These are phyloP conservation scores for Calonectria multiphialidica DNA, from an alignment of 2,329 filamentous ascomycete species.

Conservation along the genomic window DNA sequence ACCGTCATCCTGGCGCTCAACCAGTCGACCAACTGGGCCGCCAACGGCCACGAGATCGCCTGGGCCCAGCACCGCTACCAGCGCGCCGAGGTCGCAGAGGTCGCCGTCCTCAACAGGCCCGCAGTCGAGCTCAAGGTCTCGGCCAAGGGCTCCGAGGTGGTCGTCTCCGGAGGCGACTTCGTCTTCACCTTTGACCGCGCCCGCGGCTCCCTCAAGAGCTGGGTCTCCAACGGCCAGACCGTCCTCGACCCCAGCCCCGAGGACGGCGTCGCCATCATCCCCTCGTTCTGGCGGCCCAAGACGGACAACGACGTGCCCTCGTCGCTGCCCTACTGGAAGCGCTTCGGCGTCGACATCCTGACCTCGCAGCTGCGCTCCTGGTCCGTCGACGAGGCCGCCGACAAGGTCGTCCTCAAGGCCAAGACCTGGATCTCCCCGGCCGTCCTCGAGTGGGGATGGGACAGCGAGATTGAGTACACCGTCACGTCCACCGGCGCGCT, in stretches of 20 bases:
- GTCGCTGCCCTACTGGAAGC: conserved; percentile 69
- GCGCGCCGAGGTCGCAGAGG: not conserved
- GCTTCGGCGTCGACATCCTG: conserved; percentile 61
- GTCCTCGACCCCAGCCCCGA: conserved; percentile 52
- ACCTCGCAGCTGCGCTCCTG: conserved; percentile 60
- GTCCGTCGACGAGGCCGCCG: conserved; percentile 49
- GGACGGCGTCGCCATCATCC: conserved; percentile 52
- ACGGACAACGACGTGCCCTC: conserved; percentile 73
- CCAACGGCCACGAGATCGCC: conserved; percentile 65
- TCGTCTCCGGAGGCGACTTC: conserved; percentile 44
- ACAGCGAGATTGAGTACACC: conserved; percentile 63
- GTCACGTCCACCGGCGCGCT: conserved; percentile 60
- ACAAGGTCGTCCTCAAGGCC: conserved; percentile 64
- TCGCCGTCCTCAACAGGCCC: conserved; percentile 16
- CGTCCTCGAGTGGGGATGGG: conserved; percentile 70
- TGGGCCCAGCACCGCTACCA: conserved; percentile 63
- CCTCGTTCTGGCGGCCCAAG: conserved; percentile 72
- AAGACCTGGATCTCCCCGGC: conserved; percentile 68
- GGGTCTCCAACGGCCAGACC: conserved; percentile 51
- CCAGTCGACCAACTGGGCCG: conserved; percentile 61
- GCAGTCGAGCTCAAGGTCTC: conserved; percentile 39
- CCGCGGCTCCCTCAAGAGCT: conserved; percentile 56
- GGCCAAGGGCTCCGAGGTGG: conserved; percentile 14
- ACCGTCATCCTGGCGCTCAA: conserved; percentile 59
- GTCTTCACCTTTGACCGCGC: conserved; percentile 59